Evolutionary conservation across 164 flowering plant genomes (phyloP).

Genomic region (Macadamia integrifolia): DNA sequence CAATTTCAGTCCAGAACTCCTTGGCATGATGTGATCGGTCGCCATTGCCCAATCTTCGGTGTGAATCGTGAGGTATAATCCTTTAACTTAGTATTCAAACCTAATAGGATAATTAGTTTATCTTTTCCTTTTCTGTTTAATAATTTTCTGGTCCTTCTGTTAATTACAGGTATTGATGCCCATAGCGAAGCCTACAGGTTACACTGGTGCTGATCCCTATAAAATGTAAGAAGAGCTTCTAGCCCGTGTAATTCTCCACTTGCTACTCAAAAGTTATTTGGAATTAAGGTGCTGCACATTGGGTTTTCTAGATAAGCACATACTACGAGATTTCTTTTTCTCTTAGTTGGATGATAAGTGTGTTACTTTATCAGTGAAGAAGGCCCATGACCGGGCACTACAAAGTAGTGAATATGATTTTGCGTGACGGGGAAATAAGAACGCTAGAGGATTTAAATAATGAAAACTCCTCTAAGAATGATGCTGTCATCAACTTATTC

Average conservation of each 20-base stretch:
- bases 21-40: conserved; percentile 91
- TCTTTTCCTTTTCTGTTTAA: not conserved
- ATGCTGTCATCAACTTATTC: too few relatives aligned
- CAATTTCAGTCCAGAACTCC: conserved; percentile 65
- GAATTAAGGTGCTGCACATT: not conserved
- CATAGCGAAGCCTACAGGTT: conserved; percentile 77
- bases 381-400: too few relatives aligned
- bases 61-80: conserved; percentile 91
- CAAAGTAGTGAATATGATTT: too few relatives aligned
- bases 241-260: too few relatives aligned
- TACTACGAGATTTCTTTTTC: too few relatives aligned
- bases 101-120: too few relatives aligned
- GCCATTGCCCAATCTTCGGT: conserved; percentile 84
- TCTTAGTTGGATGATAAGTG: too few relatives aligned
- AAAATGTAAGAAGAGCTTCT: conserved; percentile 53
- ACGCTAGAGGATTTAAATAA: too few relatives aligned
- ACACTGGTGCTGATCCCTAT: conserved; percentile 89
- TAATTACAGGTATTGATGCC: conserved; percentile 70
- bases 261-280: not conserved
- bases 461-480: too few relatives aligned
- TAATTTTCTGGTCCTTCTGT: conserved; percentile 3
- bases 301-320: too few relatives aligned
- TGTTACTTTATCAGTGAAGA: too few relatives aligned
- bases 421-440: too few relatives aligned
- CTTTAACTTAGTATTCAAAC: not conserved